Conservation (phyloP, 495 filamentous ascomycete species). For the Glarea lozoyensis region DNA sequence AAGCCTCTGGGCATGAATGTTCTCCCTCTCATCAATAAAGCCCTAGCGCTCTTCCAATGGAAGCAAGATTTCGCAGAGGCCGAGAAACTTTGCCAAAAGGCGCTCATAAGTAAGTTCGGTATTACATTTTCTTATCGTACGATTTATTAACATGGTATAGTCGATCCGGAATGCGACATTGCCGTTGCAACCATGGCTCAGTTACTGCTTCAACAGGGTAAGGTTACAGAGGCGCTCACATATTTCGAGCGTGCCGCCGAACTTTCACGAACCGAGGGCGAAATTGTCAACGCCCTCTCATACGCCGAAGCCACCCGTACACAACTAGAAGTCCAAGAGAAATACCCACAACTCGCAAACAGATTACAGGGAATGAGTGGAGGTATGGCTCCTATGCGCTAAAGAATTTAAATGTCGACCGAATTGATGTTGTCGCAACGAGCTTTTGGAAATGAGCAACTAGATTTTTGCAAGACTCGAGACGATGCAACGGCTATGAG, state of each 20-base stretch:
- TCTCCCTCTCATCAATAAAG: slow-evolving; percentile 96
- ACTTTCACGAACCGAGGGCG: slow-evolving; percentile 88
- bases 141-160: slow-evolving; percentile 34
- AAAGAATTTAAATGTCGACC: too few species aligned
- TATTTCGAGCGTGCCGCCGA: slow-evolving; percentile 97
- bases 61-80: slow-evolving; percentile 93
- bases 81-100: slow-evolving; percentile 94
- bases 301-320: slow-evolving; percentile 97
- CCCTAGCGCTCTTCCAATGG: slow-evolving; percentile 93
- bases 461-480: not conserved
- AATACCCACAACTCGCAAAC: slow-evolving; percentile 88
- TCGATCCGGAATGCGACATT: slow-evolving; percentile 98
- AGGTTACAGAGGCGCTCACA: slow-evolving; percentile 87
- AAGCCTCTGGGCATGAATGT: slow-evolving; percentile 96
- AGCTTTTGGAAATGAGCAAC: too few species aligned
- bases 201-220: slow-evolving; percentile 94
- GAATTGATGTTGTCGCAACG: too few species aligned
- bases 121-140: not conserved
- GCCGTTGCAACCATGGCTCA: slow-evolving; percentile 99
- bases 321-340: slow-evolving; percentile 94
- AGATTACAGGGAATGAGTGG: slow-evolving; percentile 65
- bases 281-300: slow-evolving; percentile 91
- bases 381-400: slow-evolving; percentile 17
- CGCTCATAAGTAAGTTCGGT: slow-evolving; percentile 84
- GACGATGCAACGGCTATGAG: slow-evolving; percentile 1